phyloP scores from a whole-genome alignment of 108 stramenopile genomes.

The Fragilariopsis cylindrus region DNA sequence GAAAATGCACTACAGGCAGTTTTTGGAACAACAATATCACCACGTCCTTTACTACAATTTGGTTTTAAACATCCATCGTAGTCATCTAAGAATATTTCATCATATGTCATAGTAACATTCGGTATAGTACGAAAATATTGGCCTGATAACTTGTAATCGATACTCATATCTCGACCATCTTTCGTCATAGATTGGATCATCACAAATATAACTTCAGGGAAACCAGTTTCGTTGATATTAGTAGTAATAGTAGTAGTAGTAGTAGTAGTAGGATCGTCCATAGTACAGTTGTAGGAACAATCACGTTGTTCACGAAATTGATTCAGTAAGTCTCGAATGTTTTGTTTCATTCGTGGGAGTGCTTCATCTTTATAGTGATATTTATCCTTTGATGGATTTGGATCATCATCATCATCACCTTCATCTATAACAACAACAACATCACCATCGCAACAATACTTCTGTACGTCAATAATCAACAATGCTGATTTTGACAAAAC shows the following conservation, averaged over 20 bases:
- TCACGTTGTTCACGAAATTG: conserved; percentile 48
- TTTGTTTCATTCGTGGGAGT: conserved; percentile 55
- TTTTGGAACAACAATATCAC: conserved; percentile 67
- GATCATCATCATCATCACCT: background rate
- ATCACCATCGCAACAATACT: conserved; percentile 36
- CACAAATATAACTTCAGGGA: conserved; percentile 73
- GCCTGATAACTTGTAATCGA: conserved; percentile 79
- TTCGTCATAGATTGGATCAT: conserved; percentile 63
- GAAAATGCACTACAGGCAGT: conserved; percentile 72
- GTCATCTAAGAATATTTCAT: conserved; percentile 43
- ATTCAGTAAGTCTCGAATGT: conserved; percentile 47
- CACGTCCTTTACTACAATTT: conserved; percentile 26
- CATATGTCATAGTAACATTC: conserved; percentile 35
- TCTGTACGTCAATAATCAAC: conserved; percentile 73
- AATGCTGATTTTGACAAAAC: conserved; percentile 46
- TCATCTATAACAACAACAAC: background rate
- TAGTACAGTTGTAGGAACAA: background rate
- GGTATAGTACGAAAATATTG: conserved; percentile 46
- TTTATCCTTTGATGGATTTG: too few species aligned
- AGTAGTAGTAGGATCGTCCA: background rate
- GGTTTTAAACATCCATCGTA: conserved; percentile 15
- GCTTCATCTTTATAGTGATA: conserved; percentile 38
- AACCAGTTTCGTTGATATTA: conserved; percentile 15
- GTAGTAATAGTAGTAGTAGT: background rate
- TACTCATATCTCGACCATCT: conserved; percentile 63